Base-by-base conservation (phyloP, 140 eudicot genomes). In the Bidens hawaiensis region DNA sequence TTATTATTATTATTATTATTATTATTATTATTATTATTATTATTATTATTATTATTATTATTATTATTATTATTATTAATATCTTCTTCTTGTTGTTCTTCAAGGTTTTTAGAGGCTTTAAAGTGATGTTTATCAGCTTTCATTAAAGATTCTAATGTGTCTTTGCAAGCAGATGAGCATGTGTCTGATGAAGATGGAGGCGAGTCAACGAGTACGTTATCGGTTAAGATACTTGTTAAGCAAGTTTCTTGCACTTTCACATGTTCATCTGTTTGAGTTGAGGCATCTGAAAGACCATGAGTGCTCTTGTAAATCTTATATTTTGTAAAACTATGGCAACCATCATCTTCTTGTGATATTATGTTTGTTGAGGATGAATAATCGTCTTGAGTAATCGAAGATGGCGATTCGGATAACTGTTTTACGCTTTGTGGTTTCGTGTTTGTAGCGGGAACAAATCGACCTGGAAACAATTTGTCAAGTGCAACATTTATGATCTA, bases 201-300 rank as follows among this genome's bases (percentile, higher is more conserved):
- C 43, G 87, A 85, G 41, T 73, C 67, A 9, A 64, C 75, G 12
- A 24, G n/a, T 55, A 24, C 42, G 16, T 88, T 91, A 45, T 87
- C 96, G 17, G 87, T 87, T 56, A 94, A 87, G 48, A 87, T 83
- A 26, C 96, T 96, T 14, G 77, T 78, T 38, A 78, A 78, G 81
- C 87, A 76, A 25, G 87, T 87, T 72, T 85, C 75, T 48, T 61
- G 70, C 55, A 62, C 51, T 56, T 34, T 57, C 1, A 54, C 42
- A 45, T 54, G 77, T 52, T 87, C 93, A 31, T 90, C 94, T 0
- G 98, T 91, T 57, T 91, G 98, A 64, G 96, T 91, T 34, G 98
- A 76, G 5, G 96, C 98, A 69, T 91, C 88, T 12, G 96, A 85
- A 18, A 89, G 74, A 41, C 88, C 87, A 45, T 87, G 87, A 43